These are phyloP conservation scores for Boechera retrofracta DNA, from an alignment of 345 rosid species.

Conservation along the genomic window DNA sequence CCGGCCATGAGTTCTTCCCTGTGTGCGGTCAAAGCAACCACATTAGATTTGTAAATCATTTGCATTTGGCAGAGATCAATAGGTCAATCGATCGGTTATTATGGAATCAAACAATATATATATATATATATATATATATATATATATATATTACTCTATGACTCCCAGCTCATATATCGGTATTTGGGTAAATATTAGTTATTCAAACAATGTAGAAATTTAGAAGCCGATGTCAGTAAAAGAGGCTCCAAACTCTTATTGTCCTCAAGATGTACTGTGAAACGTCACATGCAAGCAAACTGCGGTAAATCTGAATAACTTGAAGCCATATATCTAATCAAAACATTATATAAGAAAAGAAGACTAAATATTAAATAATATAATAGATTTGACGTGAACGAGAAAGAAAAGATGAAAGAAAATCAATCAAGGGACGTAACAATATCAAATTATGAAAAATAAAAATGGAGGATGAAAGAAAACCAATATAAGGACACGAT, in stretches of 20 bases:
- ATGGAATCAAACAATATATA: not conserved
- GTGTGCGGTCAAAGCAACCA: conserved; percentile 1
- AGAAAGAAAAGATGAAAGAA: not conserved
- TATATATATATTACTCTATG: not conserved
- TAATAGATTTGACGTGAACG: not conserved
- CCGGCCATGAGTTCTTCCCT: conserved; percentile 52
- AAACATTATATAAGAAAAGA: too few relatives aligned
- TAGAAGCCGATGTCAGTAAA: not conserved
- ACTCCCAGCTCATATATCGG: not conserved
- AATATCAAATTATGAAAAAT: not conserved
- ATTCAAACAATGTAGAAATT: not conserved
- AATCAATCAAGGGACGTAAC: not conserved
- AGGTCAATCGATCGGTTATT: not conserved
- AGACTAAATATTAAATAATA: too few relatives aligned
- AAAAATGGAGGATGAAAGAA: not conserved
- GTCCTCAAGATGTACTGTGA: not conserved
- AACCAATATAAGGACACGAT: not conserved
- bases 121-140: too few relatives aligned
- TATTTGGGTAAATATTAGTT: not conserved
- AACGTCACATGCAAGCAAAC: not conserved
- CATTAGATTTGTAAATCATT: not conserved
- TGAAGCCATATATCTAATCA: not conserved
- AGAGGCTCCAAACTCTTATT: not conserved
- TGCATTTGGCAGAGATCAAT: conserved; percentile 1
- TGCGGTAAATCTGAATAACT: not conserved